A percentile compares a stretch with the other conserved stretches of the same genome.
These are phyloP conservation scores for Hericium alpestre DNA, from an alignment of 768 basidiomycete genomes.

Conservation along the genomic window DNA sequence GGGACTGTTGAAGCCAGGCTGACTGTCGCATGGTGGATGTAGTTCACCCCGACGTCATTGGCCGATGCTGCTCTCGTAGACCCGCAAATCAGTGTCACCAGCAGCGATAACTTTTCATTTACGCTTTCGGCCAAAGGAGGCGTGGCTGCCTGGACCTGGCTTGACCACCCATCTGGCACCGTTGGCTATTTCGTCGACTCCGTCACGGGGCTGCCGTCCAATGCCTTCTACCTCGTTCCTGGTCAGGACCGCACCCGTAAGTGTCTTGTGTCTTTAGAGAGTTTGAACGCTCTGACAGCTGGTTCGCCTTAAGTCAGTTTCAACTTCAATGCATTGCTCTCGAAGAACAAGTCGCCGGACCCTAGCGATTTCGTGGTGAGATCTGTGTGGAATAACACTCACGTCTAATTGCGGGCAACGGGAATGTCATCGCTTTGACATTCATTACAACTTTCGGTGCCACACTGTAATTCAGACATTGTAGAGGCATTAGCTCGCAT, in stretches of 20 bases:
- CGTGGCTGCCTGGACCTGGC: slow-evolving; percentile 49
- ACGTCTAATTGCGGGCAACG: slow-evolving; percentile 8
- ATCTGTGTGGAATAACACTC: slow-evolving; percentile 46
- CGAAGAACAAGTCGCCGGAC: slow-evolving; percentile 27
- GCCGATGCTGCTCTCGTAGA: slow-evolving; percentile 37
- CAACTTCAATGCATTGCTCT: slow-evolving; percentile 28
- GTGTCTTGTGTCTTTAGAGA: slow-evolving; percentile 10
- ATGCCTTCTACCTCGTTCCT: slow-evolving; percentile 48
- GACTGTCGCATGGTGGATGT: neutral
- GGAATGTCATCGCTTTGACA: too few species aligned
- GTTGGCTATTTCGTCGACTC: slow-evolving; percentile 42
- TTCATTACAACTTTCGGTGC: too few species aligned
- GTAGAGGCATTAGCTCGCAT: too few species aligned
- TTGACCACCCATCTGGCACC: slow-evolving; percentile 47
- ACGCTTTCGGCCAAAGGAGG: slow-evolving; percentile 42
- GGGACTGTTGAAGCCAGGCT: slow-evolving; percentile 1
- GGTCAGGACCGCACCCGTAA: slow-evolving; percentile 41
- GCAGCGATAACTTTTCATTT: slow-evolving; percentile 30
- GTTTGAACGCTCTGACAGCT: neutral
- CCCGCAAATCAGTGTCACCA: slow-evolving; percentile 32
- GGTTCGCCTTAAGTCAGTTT: slow-evolving; percentile 28
- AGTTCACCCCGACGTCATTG: slow-evolving; percentile 43
- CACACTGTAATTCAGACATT: too few species aligned
- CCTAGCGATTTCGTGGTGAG: slow-evolving; percentile 35
- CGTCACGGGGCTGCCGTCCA: slow-evolving; percentile 29